Evolutionary conservation across 139 green algal species (phyloP).

Genomic region (Trebouxia sp.): DNA sequence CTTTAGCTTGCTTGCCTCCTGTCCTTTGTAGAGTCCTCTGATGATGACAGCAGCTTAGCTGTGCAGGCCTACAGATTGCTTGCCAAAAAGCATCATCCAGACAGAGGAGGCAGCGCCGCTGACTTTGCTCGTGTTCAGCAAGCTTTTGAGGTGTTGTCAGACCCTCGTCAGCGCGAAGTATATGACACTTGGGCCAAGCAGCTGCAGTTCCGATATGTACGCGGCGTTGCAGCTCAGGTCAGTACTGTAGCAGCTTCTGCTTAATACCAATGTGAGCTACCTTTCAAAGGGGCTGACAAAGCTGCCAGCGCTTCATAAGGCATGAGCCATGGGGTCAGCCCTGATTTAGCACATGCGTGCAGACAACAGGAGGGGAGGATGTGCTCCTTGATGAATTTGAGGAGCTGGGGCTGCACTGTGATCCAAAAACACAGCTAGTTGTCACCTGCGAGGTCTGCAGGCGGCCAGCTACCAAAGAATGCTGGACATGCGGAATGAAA

Average conservation of each 20-base stretch:
- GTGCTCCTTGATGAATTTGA: slow-evolving; percentile 78
- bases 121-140: slow-evolving; percentile 56
- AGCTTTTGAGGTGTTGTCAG: slow-evolving; percentile 66
- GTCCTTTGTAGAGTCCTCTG: background rate
- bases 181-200: slow-evolving; percentile 76
- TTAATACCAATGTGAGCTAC: too few species aligned
- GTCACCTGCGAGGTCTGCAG: slow-evolving; percentile 85
- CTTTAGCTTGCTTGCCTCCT: background rate
- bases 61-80: slow-evolving; percentile 64
- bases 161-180: slow-evolving; percentile 49
- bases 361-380: slow-evolving; percentile 64
- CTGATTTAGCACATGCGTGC: too few species aligned
- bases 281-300: background rate
- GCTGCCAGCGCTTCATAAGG: too few species aligned
- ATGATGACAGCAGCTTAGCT: background rate
- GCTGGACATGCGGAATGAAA: slow-evolving; percentile 71
- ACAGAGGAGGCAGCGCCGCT: slow-evolving; percentile 75
- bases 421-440: slow-evolving; percentile 74
- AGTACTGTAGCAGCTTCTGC: too few species aligned
- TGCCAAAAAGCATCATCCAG: slow-evolving; percentile 70
- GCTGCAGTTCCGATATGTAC: slow-evolving; percentile 62
- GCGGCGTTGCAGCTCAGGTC: slow-evolving; percentile 33
- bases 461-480: slow-evolving; percentile 76
- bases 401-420: slow-evolving; percentile 49
- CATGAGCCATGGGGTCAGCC: too few species aligned